These are phyloP conservation scores for Citrus unshiu DNA, from an alignment of 345 rosid species.

Conservation along the genomic window DNA sequence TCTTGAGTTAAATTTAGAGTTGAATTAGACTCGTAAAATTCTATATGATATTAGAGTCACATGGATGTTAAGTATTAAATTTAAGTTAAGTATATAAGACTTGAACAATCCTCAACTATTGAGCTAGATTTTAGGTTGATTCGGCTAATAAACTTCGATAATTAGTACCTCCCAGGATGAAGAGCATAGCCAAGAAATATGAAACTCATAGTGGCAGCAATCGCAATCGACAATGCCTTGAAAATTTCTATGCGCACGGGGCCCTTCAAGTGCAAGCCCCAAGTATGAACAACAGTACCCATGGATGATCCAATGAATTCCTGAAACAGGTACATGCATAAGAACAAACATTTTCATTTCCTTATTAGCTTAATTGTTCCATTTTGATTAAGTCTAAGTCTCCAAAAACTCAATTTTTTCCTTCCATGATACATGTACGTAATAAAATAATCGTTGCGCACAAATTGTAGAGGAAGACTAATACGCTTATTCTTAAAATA, in stretches of 20 bases:
- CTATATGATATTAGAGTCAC: too few species aligned
- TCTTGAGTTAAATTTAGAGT: too few species aligned
- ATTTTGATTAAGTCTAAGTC: slow-evolving; percentile 16
- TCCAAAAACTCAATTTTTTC: slow-evolving; percentile 33
- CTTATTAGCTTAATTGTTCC: neutral
- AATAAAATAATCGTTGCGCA: slow-evolving; percentile 24
- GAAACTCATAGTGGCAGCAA: slow-evolving; percentile 28
- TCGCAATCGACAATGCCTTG: slow-evolving; percentile 35
- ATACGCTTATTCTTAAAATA: neutral
- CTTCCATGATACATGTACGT: slow-evolving; percentile 32
- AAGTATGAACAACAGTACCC: slow-evolving; percentile 18
- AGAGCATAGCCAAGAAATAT: slow-evolving; percentile 36
- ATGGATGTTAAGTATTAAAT: fast-evolving
- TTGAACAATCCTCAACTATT: too few species aligned
- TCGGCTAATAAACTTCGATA: too few species aligned
- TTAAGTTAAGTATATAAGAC: too few species aligned
- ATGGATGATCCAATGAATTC: slow-evolving; percentile 17
- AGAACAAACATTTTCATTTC: too few species aligned
- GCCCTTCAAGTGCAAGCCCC: slow-evolving; percentile 38
- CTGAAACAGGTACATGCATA: neutral
- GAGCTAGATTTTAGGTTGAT: too few species aligned
- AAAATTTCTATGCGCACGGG: slow-evolving; percentile 26
- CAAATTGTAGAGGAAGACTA: slow-evolving; percentile 27
- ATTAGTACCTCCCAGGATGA: slow-evolving; percentile 35
- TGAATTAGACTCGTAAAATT: too few species aligned